Evolutionary conservation across 495 filamentous ascomycete species (phyloP).

Genomic region (Penicillium ochrochloron): DNA sequence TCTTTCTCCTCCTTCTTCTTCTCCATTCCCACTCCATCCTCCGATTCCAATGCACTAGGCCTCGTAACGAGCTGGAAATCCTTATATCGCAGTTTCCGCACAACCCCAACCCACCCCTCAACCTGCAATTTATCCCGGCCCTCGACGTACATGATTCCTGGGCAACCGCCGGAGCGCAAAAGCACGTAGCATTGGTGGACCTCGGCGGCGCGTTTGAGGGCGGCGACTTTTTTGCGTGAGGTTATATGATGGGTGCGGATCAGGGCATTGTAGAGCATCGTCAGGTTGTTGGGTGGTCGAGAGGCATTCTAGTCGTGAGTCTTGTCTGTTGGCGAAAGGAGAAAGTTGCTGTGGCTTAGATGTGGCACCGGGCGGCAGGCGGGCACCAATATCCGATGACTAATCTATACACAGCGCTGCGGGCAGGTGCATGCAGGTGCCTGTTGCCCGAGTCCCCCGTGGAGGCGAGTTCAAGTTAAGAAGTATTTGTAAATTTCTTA

Average conservation of each 20-base stretch:
- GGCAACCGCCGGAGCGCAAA: constrained; percentile 66
- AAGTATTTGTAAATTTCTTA: too few relatives aligned
- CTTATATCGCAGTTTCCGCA: constrained; percentile 56
- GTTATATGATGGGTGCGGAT: constrained; percentile 84
- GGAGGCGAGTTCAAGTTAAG: too few relatives aligned
- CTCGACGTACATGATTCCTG: constrained; percentile 81
- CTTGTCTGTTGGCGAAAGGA: not conserved
- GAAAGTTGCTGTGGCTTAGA: not conserved
- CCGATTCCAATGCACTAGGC: constrained; percentile 35
- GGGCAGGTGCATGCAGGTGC: too few relatives aligned
- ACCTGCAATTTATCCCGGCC: constrained; percentile 55
- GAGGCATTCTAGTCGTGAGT: not conserved
- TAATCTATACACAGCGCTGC: too few relatives aligned
- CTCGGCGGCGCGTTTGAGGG: constrained; percentile 65
- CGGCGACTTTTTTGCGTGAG: constrained; percentile 74
- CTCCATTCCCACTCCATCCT: not conserved
- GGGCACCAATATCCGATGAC: too few relatives aligned
- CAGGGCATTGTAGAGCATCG: constrained; percentile 58
- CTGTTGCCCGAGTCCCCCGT: too few relatives aligned
- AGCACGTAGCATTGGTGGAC: constrained; percentile 61
- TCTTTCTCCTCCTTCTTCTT: not conserved
- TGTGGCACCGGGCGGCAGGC: too few relatives aligned
- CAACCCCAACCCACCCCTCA: constrained; percentile 59
- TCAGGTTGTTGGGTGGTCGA: not conserved
- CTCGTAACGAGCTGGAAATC: constrained; percentile 53